phyloP scores from a whole-genome alignment of 108 stramenopile genomes.

The Nitzschia putrida region DNA sequence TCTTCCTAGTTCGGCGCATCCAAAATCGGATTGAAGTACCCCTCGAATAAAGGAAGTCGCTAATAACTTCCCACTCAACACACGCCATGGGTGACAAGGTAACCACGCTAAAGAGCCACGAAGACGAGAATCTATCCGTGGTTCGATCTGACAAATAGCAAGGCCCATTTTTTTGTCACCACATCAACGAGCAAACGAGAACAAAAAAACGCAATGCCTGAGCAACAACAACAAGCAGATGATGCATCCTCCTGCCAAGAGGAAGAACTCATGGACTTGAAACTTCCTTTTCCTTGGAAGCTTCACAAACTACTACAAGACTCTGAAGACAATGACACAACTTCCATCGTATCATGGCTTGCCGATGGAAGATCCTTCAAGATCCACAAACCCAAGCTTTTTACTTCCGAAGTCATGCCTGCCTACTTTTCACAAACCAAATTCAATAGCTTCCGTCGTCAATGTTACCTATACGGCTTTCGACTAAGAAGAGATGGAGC shows the following conservation, averaged over 20 bases:
- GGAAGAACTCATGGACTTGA: slow-evolving; percentile 10
- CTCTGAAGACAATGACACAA: slow-evolving; percentile 47
- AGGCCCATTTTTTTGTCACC: no score
- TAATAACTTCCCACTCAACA: no score
- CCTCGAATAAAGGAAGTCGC: no score
- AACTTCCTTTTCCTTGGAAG: slow-evolving; percentile 37
- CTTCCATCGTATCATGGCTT: slow-evolving; percentile 59
- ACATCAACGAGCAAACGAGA: no score
- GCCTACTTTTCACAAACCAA: slow-evolving; percentile 56
- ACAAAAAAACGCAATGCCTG: not conserved
- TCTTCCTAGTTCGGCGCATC: no score
- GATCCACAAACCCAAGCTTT: slow-evolving; percentile 55
- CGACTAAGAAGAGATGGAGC: slow-evolving; percentile 17
- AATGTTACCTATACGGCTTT: slow-evolving; percentile 30
- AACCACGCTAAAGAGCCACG: no score
- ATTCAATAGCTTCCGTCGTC: slow-evolving; percentile 66
- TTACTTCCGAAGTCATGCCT: slow-evolving; percentile 54
- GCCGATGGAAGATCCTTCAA: slow-evolving; percentile 61
- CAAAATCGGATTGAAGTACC: no score
- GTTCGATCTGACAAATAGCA: no score
- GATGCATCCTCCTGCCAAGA: not conserved
- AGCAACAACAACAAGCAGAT: not conserved
- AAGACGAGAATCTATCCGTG: no score
- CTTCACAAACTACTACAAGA: slow-evolving; percentile 56
- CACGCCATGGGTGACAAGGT: no score